phyloP scores from a whole-genome alignment of 257 asterid genomes.

The Avicennia marina region DNA sequence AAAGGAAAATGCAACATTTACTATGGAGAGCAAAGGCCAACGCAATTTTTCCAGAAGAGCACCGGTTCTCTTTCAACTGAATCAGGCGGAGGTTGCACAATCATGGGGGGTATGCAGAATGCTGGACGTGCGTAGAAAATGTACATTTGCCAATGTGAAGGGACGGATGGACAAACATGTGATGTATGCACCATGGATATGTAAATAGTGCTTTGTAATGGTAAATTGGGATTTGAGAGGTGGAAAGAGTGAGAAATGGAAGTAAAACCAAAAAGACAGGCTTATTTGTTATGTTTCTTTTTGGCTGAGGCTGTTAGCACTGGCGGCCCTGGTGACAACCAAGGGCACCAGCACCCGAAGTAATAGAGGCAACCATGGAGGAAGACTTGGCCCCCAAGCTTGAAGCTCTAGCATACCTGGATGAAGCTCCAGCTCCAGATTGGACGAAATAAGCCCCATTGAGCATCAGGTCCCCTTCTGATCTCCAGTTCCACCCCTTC shows the following conservation, averaged over 20 bases:
- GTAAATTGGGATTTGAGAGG: no score
- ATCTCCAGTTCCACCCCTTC: conserved; percentile 91
- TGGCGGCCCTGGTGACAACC: conserved; percentile 60
- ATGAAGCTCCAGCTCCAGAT: conserved; percentile 85
- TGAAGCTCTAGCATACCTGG: conserved; percentile 89
- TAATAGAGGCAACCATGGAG: conserved; percentile 59
- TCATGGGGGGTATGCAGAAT: conserved; percentile 16
- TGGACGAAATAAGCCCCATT: conserved; percentile 85
- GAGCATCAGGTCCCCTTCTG: conserved; percentile 84
- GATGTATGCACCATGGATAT: no score
- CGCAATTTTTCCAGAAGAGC: conserved; percentile 35
- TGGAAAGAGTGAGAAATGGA: not conserved
- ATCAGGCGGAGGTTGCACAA: conserved; percentile 77
- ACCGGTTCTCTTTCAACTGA: conserved; percentile 25
- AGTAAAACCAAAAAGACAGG: conserved; percentile 1
- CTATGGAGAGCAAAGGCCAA: conserved; percentile 29
- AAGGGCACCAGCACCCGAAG: conserved; percentile 75
- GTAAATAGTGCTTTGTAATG: no score
- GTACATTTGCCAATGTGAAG: conserved; percentile 58
- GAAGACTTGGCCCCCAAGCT: conserved; percentile 86
- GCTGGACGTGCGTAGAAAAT: conserved; percentile 61
- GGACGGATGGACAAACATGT: conserved; percentile 34
- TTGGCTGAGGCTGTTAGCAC: conserved; percentile 43
- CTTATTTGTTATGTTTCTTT: conserved; percentile 15
- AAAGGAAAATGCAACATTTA: conserved; percentile 29